Evolutionary conservation across 345 rosid genomes (phyloP).

Genomic region (Atalantia buxifolia): DNA sequence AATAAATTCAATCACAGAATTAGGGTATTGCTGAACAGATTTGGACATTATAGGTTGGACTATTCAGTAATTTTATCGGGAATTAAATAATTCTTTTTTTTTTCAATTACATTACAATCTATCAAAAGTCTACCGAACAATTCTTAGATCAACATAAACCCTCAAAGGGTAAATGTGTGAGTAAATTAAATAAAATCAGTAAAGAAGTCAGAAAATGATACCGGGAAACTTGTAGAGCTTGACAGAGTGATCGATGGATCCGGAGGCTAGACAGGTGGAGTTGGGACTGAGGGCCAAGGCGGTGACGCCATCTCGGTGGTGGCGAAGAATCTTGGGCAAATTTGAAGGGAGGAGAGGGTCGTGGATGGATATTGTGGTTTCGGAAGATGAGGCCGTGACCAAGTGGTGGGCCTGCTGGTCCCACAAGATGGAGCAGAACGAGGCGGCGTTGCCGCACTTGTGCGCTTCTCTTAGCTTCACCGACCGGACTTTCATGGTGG

Average conservation of each 20-base stretch:
- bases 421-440: constrained; percentile 91
- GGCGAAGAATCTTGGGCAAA: constrained; percentile 67
- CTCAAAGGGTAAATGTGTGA: too few species aligned
- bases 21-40: too few species aligned
- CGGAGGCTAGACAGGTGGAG: constrained; percentile 92
- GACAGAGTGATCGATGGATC: constrained; percentile 89
- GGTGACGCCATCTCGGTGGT: constrained; percentile 94
- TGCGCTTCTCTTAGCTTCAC: constrained; percentile 86
- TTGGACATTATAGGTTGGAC: too few species aligned
- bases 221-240: constrained; percentile 98
- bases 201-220: constrained; percentile 12
- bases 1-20: too few species aligned
- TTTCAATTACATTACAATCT: too few species aligned
- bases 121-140: too few species aligned
- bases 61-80: too few species aligned
- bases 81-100: too few species aligned
- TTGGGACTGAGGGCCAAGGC: constrained; percentile 81
- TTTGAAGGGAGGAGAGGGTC: constrained; percentile 62
- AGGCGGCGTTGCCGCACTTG: constrained; percentile 38
- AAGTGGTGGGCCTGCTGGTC: constrained; percentile 70
- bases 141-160: too few species aligned
- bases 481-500: constrained; percentile 71
- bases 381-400: constrained; percentile 87
- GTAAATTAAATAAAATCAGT: too few species aligned
- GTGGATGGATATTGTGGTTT: constrained; percentile 68